phyloP scores from a whole-genome alignment of 441 rosid genomes.

The Croton setiger region DNA sequence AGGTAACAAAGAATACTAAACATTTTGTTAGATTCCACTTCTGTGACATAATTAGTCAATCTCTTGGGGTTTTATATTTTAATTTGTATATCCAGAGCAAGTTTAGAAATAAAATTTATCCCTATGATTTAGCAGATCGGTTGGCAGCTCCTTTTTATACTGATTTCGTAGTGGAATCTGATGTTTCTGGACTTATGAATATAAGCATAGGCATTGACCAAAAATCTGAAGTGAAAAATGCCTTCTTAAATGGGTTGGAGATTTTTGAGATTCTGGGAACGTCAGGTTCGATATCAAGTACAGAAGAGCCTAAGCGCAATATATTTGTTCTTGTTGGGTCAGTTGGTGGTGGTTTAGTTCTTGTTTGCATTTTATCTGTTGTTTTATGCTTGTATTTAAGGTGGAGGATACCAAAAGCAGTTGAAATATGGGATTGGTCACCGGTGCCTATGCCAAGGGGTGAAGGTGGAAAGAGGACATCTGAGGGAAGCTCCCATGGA shows the following conservation, averaged over 20 bases:
- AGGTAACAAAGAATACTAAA: constrained; percentile 29
- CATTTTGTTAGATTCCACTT: constrained; percentile 52
- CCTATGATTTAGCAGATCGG: background rate
- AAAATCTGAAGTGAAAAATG: constrained; percentile 4
- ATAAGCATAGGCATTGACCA: constrained; percentile 38
- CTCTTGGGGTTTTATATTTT: constrained; percentile 19
- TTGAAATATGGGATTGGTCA: constrained; percentile 27
- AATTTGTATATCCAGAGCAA: constrained; percentile 27
- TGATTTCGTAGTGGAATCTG: constrained; percentile 54
- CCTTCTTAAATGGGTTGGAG: constrained; percentile 57
- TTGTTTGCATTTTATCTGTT: constrained; percentile 23
- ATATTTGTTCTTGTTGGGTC: constrained; percentile 34
- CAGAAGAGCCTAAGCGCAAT: constrained; percentile 14
- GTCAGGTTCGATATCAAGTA: constrained; percentile 1
- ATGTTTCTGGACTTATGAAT: constrained; percentile 37
- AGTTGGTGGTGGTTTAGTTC: constrained; percentile 33
- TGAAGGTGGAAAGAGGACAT: constrained; percentile 30
- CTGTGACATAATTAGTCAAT: constrained; percentile 40
- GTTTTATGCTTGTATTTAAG: constrained; percentile 25
- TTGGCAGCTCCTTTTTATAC: constrained; percentile 33
- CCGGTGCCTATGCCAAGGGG: constrained; percentile 23
- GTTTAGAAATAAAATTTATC: constrained; percentile 18
- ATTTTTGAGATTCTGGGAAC: constrained; percentile 40
- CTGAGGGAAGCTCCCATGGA: constrained; percentile 26
- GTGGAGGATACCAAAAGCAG: constrained; percentile 30